These are phyloP conservation scores for Paraconiothyrium sp. DNA, from an alignment of 2,329 filamentous ascomycete species.

Conservation along the genomic window DNA sequence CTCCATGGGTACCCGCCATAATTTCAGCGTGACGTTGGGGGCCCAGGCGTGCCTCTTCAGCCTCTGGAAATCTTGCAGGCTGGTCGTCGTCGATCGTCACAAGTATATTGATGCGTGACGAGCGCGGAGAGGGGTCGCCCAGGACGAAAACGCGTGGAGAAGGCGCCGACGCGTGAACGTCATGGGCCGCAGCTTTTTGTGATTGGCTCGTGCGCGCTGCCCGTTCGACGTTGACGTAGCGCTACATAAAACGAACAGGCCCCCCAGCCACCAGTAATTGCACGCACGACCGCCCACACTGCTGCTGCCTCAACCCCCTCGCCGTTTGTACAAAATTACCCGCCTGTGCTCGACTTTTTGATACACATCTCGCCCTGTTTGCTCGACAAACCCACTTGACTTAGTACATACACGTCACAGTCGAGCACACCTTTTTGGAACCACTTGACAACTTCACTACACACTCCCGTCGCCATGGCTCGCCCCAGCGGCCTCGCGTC, in stretches of 20 bases:
- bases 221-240: slow-evolving; percentile 22
- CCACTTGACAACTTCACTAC: neutral
- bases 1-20: slow-evolving; percentile 3
- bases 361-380: neutral
- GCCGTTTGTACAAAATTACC: slow-evolving; percentile 7
- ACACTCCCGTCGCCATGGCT: slow-evolving; percentile 36
- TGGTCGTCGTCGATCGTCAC: neutral
- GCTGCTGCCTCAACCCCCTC: slow-evolving; percentile 1
- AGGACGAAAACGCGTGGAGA: slow-evolving; percentile 29
- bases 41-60: neutral
- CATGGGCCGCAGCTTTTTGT: slow-evolving; percentile 23
- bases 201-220: slow-evolving; percentile 5
- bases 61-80: neutral
- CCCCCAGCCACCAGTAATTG: slow-evolving; percentile 27
- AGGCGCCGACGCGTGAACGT: slow-evolving; percentile 39
- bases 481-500: slow-evolving; percentile 46
- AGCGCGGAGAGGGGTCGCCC: neutral
- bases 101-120: slow-evolving; percentile 1
- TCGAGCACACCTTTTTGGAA: slow-evolving; percentile 2
- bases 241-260: slow-evolving; percentile 12
- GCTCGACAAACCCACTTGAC: neutral
- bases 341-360: neutral
- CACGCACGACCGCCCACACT: slow-evolving; percentile 8
- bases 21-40: slow-evolving; percentile 7
- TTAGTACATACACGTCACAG: neutral